These are phyloP conservation scores for Oropetium thomaeum DNA, from an alignment of 176 grass and related monocot genomes.

Conservation along the genomic window DNA sequence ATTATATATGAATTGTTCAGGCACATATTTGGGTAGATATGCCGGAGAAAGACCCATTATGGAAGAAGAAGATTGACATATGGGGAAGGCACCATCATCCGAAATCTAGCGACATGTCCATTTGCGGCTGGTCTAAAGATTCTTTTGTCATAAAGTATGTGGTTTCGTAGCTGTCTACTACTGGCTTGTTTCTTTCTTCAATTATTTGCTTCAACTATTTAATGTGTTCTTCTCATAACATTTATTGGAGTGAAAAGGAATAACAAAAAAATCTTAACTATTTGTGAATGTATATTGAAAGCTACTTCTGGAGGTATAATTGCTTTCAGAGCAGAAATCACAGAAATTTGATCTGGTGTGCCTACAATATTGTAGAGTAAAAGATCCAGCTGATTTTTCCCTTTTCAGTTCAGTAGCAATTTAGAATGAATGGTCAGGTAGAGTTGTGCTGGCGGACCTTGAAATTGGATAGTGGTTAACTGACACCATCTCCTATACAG, in stretches of 20 bases:
- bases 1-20: constrained; percentile 41
- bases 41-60: constrained; percentile 51
- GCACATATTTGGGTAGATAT: constrained; percentile 50
- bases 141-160: constrained; percentile 73
- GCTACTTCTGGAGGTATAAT: not conserved
- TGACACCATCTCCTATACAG: not conserved
- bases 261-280: not conserved
- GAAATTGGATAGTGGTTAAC: not conserved
- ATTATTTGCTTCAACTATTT: constrained; percentile 21
- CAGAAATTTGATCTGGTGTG: not conserved
- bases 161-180: not conserved
- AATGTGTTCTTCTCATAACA: not conserved
- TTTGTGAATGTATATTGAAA: constrained; percentile 8
- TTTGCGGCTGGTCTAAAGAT: constrained; percentile 8
- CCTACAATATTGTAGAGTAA: constrained; percentile 10
- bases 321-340: constrained; percentile 1
- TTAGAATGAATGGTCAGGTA: not conserved
- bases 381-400: not conserved
- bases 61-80: constrained; percentile 45
- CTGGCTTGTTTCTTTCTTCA: not conserved
- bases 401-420: not conserved
- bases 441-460: not conserved
- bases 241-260: not conserved
- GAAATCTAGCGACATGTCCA: constrained; percentile 31
- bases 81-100: constrained; percentile 45